A percentile compares a stretch with the other conserved stretches of the same genome.
Evolutionary conservation across 441 rosid species (phyloP).

Genomic region (Biscutella laevigata): DNA sequence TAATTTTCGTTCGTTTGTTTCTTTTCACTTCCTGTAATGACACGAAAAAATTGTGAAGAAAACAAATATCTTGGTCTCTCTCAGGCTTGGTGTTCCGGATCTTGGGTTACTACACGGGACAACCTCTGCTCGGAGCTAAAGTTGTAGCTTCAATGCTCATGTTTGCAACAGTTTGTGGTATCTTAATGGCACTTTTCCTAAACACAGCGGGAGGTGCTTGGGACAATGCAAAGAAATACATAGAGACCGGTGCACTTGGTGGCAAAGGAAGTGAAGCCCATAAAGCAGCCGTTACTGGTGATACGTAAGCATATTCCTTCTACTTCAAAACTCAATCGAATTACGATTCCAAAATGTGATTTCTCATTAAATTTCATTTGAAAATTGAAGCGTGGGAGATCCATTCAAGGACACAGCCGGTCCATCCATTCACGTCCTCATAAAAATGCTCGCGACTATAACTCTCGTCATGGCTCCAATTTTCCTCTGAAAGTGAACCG

Average conservation of each 20-base stretch:
- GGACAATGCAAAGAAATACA: conserved; percentile 95
- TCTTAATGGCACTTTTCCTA: conserved; percentile 95
- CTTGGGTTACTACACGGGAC: conserved; percentile 84
- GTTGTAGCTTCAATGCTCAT: conserved; percentile 88
- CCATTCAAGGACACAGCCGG: conserved; percentile 99
- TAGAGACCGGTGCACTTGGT: conserved; percentile 92
- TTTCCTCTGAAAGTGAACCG: conserved; percentile 27
- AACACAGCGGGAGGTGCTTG: conserved; percentile 98
- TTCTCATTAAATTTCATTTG: conserved; percentile 3
- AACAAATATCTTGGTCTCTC: conserved; percentile 16
- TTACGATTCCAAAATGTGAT: neutral
- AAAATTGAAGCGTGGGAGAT: conserved; percentile 80
- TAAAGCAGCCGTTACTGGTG: conserved; percentile 96
- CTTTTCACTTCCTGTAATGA: neutral
- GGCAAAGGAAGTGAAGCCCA: conserved; percentile 96
- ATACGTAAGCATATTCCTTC: conserved; percentile 54
- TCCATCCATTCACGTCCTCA: conserved; percentile 89
- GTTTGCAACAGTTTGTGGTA: conserved; percentile 95
- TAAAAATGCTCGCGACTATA: conserved; percentile 94
- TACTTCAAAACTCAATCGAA: neutral
- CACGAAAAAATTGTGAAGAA: neutral
- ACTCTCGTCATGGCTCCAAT: conserved; percentile 57
- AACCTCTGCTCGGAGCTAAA: conserved; percentile 93
- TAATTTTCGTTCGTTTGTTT: neutral
- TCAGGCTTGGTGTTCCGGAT: conserved; percentile 78